These are phyloP conservation scores for Gnaphalium uliginosum DNA, from an alignment of 129 eudicot species.

Conservation along the genomic window DNA sequence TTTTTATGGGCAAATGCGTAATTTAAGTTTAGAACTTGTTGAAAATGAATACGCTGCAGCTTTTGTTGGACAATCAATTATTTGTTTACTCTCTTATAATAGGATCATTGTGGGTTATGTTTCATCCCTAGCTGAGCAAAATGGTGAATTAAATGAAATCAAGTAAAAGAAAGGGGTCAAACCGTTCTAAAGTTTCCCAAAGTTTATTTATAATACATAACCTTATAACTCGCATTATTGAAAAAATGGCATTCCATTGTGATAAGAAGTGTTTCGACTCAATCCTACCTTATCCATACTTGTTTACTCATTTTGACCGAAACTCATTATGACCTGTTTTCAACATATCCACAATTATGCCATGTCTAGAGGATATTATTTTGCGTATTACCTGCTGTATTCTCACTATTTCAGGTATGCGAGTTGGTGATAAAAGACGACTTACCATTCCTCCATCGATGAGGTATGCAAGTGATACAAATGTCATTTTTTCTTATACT, in stretches of 20 bases:
- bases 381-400: background rate
- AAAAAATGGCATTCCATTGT: background rate
- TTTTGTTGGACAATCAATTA: background rate
- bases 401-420: conserved; percentile 61
- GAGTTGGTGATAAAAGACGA: conserved; percentile 77
- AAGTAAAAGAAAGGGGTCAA: conserved; percentile 1
- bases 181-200: background rate
- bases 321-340: background rate
- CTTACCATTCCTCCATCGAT: conserved; percentile 76
- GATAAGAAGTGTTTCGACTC: background rate
- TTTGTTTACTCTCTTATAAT: background rate
- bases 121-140: background rate
- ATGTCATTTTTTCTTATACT: background rate
- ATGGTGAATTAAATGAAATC: background rate
- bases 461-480: conserved; percentile 47
- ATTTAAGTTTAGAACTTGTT: background rate
- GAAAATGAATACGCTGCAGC: background rate
- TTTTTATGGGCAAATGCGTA: background rate
- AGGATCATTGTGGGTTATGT: background rate
- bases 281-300: background rate
- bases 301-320: background rate
- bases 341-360: background rate
- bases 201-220: background rate
- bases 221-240: background rate
- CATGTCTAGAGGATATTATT: background rate